Percentiles rank a stretch among this genome's conserved stretches.
phyloP scores from a whole-genome alignment of 1,139 yeast species.

The Taiozyma sp. region DNA sequence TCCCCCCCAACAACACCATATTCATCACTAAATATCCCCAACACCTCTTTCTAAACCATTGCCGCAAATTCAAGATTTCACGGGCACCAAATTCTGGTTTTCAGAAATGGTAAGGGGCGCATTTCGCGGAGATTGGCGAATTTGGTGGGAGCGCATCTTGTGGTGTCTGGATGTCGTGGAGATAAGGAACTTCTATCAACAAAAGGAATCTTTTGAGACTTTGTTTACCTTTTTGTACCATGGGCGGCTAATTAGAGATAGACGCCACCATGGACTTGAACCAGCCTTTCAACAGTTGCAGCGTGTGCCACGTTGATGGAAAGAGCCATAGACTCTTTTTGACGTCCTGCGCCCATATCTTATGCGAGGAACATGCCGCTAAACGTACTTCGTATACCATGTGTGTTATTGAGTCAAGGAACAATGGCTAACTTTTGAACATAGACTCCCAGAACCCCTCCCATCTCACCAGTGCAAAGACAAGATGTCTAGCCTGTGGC shows the following conservation, averaged over 20 bases:
- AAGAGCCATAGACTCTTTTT: slow-evolving; percentile 13
- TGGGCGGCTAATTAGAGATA: not conserved
- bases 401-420: not conserved
- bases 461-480: slow-evolving; percentile 7
- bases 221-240: not conserved
- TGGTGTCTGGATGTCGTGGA: not conserved
- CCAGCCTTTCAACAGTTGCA: slow-evolving; percentile 25
- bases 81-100: not conserved
- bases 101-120: not conserved
- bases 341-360: slow-evolving; percentile 28
- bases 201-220: not conserved
- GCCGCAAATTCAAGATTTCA: not conserved
- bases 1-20: not conserved
- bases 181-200: not conserved
- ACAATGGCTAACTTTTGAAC: not conserved
- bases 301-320: slow-evolving; percentile 19
- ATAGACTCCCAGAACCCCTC: slow-evolving; percentile 2
- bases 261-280: slow-evolving; percentile 14
- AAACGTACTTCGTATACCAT: slow-evolving; percentile 7
- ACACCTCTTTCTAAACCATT: not conserved
- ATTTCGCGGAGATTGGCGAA: not conserved
- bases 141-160: not conserved
- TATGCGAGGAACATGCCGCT: slow-evolving; percentile 23
- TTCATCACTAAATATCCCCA: too few relatives aligned
- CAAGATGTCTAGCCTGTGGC: slow-evolving; percentile 15